These are phyloP conservation scores for Cicer arietinum DNA, from an alignment of 306 rosid species.

Conservation along the genomic window DNA sequence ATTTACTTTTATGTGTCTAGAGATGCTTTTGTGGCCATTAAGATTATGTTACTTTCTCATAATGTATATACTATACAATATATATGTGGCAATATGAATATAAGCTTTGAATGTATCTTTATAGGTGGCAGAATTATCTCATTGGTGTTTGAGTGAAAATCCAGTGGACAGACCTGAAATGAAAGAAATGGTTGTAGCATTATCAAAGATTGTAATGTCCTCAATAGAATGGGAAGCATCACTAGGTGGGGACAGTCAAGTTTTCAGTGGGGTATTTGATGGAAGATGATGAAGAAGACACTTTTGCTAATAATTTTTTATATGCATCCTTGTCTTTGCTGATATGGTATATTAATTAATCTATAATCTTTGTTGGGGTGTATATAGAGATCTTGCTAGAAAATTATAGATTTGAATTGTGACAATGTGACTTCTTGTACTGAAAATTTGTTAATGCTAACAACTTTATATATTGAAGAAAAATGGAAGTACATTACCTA, in stretches of 20 bases:
- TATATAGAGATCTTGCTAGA: conserved; percentile 11
- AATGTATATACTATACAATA: not conserved
- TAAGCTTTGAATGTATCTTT: not conserved
- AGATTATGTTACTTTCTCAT: too few species aligned
- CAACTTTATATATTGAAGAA: not conserved
- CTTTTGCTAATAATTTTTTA: not conserved
- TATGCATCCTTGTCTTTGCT: not conserved
- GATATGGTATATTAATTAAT: not conserved
- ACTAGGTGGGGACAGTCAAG: conserved; percentile 70
- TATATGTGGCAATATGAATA: not conserved
- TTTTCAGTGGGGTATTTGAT: conserved; percentile 63
- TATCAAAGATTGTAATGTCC: conserved; percentile 58
- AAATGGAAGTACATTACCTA: not conserved
- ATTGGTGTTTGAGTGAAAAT: conserved; percentile 70
- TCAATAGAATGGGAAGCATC: conserved; percentile 84
- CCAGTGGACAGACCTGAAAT: conserved; percentile 79
- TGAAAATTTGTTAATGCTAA: not conserved
- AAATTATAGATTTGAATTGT: conserved; percentile 2
- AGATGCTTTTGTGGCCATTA: too few species aligned
- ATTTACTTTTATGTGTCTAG: too few species aligned
- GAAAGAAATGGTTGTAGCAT: conserved; percentile 57
- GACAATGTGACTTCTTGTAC: not conserved
- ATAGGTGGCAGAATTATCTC: conserved; percentile 74
- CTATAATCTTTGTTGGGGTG: not conserved
- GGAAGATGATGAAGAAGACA: conserved; percentile 63